phyloP scores from a whole-genome alignment of 176 grass and related monocot genomes.

The Poa annua region DNA sequence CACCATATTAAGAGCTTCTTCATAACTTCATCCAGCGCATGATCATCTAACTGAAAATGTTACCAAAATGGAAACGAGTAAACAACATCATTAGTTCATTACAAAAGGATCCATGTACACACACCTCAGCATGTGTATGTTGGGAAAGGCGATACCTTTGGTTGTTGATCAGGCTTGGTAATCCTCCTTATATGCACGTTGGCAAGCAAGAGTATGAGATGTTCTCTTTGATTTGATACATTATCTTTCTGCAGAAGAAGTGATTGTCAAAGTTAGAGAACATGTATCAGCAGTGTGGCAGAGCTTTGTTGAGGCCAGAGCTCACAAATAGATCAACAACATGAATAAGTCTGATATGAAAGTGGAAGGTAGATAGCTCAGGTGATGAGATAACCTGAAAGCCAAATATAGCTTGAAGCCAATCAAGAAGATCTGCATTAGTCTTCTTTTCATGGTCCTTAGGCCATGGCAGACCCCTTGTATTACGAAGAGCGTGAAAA shows the following conservation, averaged over 20 bases:
- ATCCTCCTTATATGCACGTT: conserved; percentile 74
- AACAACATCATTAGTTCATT: background rate
- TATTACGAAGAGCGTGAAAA: conserved; percentile 81
- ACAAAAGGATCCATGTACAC: background rate
- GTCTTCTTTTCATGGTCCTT: conserved; percentile 78
- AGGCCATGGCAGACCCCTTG: conserved; percentile 90
- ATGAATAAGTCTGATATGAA: background rate
- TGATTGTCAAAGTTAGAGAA: conserved; percentile 13
- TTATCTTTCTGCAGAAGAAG: conserved; percentile 76
- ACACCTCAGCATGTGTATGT: background rate
- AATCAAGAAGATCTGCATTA: conserved; percentile 77
- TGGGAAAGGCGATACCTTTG: conserved; percentile 61
- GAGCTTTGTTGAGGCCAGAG: background rate
- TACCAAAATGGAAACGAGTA: conserved; percentile 8
- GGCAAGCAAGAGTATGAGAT: conserved; percentile 95
- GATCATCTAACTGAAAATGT: conserved; percentile 69
- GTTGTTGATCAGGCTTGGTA: conserved; percentile 73
- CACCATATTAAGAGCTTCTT: conserved; percentile 95
- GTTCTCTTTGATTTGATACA: conserved; percentile 93
- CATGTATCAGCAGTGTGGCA: background rate
- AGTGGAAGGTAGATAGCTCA: background rate
- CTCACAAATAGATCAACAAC: background rate
- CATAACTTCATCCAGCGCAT: conserved; percentile 70
- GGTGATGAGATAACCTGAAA: conserved; percentile 68
- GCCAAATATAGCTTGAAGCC: conserved; percentile 98